phyloP scores from a whole-genome alignment of 305 asterid genomes.

The Vinca major region DNA sequence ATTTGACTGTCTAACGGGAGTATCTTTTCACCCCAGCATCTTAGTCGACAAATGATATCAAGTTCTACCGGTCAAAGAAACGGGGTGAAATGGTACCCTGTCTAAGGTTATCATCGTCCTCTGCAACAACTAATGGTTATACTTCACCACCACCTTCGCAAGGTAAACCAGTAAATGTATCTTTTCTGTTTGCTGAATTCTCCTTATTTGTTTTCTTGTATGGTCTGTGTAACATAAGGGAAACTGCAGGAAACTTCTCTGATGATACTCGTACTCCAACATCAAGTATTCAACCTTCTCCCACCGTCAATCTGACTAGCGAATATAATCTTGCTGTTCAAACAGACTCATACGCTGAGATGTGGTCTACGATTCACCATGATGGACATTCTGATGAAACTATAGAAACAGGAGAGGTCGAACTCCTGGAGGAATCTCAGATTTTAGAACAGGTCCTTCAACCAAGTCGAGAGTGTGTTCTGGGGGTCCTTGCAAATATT shows the following conservation, averaged over 20 bases:
- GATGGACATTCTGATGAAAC: conserved; percentile 29
- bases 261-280: conserved; percentile 44
- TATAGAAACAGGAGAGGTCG: conserved; percentile 26
- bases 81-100: conserved; percentile 46
- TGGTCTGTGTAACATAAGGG: not conserved
- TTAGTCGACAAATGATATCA: conserved; percentile 19
- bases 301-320: conserved; percentile 60
- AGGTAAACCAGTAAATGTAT: conserved; percentile 31
- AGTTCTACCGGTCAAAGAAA: conserved; percentile 22
- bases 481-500: conserved; percentile 41
- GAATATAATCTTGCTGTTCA: conserved; percentile 61
- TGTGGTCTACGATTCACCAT: conserved; percentile 42
- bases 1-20: conserved; percentile 7
- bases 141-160: conserved; percentile 39
- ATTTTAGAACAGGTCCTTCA: conserved; percentile 52
- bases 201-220: conserved; percentile 2
- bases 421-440: conserved; percentile 35
- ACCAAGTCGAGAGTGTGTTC: conserved; percentile 54
- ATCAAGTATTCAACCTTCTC: conserved; percentile 57
- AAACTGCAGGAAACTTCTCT: conserved; percentile 27
- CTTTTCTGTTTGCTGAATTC: conserved; percentile 4
- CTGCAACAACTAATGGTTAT: conserved; percentile 27
- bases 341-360: conserved; percentile 59
- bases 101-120: conserved; percentile 32
- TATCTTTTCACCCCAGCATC: too few species aligned